Evolutionary conservation across 768 basidiomycete species (phyloP), one percentile per base, ranked within the genome.

Genomic region (Vararia minispora): DNA sequence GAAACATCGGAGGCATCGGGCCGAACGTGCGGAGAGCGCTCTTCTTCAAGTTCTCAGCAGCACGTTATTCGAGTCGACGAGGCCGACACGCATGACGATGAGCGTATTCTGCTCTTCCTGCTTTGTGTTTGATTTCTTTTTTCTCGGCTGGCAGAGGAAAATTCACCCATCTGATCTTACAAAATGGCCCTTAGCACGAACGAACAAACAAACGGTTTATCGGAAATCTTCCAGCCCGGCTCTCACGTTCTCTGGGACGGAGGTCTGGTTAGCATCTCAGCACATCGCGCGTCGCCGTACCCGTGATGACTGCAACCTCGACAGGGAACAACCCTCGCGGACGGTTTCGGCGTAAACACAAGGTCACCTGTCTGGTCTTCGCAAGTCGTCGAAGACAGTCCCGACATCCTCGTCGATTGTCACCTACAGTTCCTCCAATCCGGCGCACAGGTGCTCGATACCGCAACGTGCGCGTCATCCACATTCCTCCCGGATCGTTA

Each of bases 321-420:
- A 6, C 48, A 84, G 82, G 80, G 81, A 28, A 72, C 74, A 6
- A 73, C 68, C 0, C 60, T 82, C 14, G 76, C 81, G 49, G 66
- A 68, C 31, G 52, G 62, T 17, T 63, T 72, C 49, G 54, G 62
- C 27, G 40, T 66, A 24, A 59, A 69, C 43, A 69, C 74, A 31
- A 62, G 73, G 1, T 68, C 70, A 1, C 66, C 76, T 2, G 57
- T 89, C 17, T 88, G 85, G 86, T 87, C 84, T 11, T 73, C 77
- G 0, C 68, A 74, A 37, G 67, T 77, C 7, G 58, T 79, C 9
- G 55, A 63, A 11, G 63, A 73, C 22, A 60, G 76, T 27, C 71
- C 75, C 0, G 65, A 68, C 11, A 58, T 62, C 1, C 64, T 88
- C 22, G 43, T 74, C n/a, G 55, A 64, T 6, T 71, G 74, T 0